These are phyloP conservation scores for Solanum corneliomulleri DNA, from an alignment of 257 asterid genomes.

Conservation along the genomic window DNA sequence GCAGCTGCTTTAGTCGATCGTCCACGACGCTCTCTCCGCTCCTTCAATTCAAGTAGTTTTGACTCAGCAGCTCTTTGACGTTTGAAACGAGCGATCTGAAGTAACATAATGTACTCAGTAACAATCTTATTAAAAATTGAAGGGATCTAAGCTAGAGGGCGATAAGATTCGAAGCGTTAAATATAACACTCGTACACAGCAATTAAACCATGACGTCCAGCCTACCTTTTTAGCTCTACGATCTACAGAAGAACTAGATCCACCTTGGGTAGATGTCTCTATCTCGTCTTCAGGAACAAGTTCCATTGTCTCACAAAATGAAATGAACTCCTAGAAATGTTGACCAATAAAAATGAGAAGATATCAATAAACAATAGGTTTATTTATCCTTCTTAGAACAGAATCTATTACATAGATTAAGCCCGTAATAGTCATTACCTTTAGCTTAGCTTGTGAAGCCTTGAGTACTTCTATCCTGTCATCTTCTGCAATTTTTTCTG, in stretches of 20 bases:
- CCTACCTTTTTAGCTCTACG: constrained; percentile 80
- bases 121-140: not conserved
- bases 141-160: not conserved
- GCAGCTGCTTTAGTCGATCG: constrained; percentile 96
- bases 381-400: not conserved
- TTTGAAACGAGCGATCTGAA: constrained; percentile 75
- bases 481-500: constrained; percentile 52
- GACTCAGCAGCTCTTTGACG: constrained; percentile 88
- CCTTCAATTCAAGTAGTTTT: constrained; percentile 71
- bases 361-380: not conserved
- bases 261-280: constrained; percentile 28
- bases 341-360: not conserved
- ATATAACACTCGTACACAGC: not conserved
- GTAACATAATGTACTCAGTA: not conserved
- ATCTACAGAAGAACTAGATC: constrained; percentile 40
- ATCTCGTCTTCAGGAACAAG: constrained; percentile 83
- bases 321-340: constrained; percentile 57
- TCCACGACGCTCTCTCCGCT: constrained; percentile 88
- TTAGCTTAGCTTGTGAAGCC: constrained; percentile 66
- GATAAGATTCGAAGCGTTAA: not conserved
- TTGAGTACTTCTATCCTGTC: constrained; percentile 65
- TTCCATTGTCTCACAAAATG: constrained; percentile 86
- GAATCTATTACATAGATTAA: not conserved
- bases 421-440: constrained; percentile 29
- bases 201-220: not conserved